These are phyloP conservation scores for Pseudogymnoascus sp. DNA, from an alignment of 2,329 filamentous ascomycete species.

Conservation along the genomic window DNA sequence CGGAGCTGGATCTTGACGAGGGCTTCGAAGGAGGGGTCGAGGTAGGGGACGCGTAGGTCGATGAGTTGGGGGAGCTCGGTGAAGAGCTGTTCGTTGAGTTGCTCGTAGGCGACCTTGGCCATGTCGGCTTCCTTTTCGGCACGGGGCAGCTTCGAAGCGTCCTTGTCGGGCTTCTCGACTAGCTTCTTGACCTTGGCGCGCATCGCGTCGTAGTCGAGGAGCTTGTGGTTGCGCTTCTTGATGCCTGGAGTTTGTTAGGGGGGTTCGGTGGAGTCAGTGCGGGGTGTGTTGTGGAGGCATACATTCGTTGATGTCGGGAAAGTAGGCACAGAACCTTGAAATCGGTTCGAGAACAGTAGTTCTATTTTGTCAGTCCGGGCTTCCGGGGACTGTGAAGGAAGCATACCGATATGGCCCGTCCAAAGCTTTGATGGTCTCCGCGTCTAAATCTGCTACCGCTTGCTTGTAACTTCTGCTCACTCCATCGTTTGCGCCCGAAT, in stretches of 20 bases:
- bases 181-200: slow-evolving; percentile 95
- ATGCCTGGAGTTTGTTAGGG: slow-evolving; percentile 55
- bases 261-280: neutral
- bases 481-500: slow-evolving; percentile 87
- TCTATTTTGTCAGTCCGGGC: slow-evolving; percentile 35
- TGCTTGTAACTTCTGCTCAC: slow-evolving; percentile 97
- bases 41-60: slow-evolving; percentile 90
- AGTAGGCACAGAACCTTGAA: slow-evolving; percentile 92
- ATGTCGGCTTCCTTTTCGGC: slow-evolving; percentile 96
- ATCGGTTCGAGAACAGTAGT: slow-evolving; percentile 95
- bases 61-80: slow-evolving; percentile 91
- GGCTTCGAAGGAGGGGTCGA: slow-evolving; percentile 94
- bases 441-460: slow-evolving; percentile 93
- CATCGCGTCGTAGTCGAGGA: slow-evolving; percentile 95
- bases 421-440: slow-evolving; percentile 96
- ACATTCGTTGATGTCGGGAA: slow-evolving; percentile 98
- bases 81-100: slow-evolving; percentile 92
- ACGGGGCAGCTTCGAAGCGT: slow-evolving; percentile 89
- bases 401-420: slow-evolving; percentile 83
- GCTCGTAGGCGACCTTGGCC: slow-evolving; percentile 87
- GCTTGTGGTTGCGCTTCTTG: slow-evolving; percentile 97
- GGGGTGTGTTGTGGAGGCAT: slow-evolving; percentile 27
- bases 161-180: slow-evolving; percentile 97
- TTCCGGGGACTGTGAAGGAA: neutral
- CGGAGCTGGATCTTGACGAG: slow-evolving; percentile 97